Evolutionary conservation across 805 yeast genomes (phyloP), one percentile per base, ranked within the genome.

Genomic region (Myxozyma monticola): DNA sequence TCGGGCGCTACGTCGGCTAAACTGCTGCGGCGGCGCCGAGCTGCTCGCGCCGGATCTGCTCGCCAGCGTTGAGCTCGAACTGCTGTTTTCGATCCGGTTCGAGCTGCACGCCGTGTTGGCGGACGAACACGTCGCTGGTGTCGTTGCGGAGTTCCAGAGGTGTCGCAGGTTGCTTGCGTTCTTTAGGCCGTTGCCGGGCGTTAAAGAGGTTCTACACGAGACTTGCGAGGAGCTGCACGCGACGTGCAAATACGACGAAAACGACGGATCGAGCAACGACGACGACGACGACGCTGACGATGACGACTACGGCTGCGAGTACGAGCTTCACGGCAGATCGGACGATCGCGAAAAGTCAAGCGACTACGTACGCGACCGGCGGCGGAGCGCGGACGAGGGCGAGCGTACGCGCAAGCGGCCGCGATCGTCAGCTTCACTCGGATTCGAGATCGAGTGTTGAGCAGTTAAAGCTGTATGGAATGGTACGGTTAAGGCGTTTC

Each of bases 71-170:
- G 43, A 38, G 49, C 17, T 26, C 12, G 31, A 38, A 14, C 37
- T 45, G 39, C 38, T 45, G 21, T 45, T 45, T 26, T 24, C 44
- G 10, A 43, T 45, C 10, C 44, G 37, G 17, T 45, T 45, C 25
- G 29, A 12, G 3, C 24, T 45, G 8, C 40, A 24, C 22, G 8
- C 42, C 5, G n/a, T 18, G 25, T 15, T 43, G 14, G 24, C 38
- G 15, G 15, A 17, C 8, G 37, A 18, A 5, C 37, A 22, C 7
- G 34, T 45, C 18, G 42, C 21, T 37, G 25, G 31, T 25, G 33
- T 38, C n/a, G 37, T 37, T 12, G 25, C 29, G 12, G 48, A 43
- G 29, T 43, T 43, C 29, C 34, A 43, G 12, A 37, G 29, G 14
- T 36, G 48, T 18, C 29, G 36, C 18, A 29, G 24, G 26, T 21